Conservation (phyloP, 2,329 filamentous ascomycete species). For the Colletotrichum musae region DNA sequence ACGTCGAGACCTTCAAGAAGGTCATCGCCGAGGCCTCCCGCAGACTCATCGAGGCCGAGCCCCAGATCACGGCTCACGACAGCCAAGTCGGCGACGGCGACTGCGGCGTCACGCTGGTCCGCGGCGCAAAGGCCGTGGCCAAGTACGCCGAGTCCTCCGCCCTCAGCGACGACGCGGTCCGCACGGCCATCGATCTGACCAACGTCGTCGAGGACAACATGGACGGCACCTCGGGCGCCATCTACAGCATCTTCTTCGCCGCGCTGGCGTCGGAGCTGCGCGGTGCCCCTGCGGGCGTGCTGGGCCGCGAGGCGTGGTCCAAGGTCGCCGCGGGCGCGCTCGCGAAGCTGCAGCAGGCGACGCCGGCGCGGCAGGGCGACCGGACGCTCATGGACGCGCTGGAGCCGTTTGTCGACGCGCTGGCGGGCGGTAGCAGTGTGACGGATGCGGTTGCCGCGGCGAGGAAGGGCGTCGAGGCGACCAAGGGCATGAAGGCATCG, state of each 20-base stretch:
- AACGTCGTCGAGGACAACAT: constrained; percentile 76
- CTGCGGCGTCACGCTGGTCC: constrained; percentile 55
- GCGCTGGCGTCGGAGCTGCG: constrained; percentile 64
- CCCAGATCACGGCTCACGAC: constrained; percentile 49
- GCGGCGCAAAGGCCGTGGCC: constrained; percentile 69
- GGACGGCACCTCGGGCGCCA: constrained; percentile 83
- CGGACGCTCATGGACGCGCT: constrained; percentile 81
- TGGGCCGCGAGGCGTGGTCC: constrained; percentile 17
- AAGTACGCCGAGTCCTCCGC: constrained; percentile 70
- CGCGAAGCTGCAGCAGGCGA: constrained; percentile 63
- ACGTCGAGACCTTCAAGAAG: constrained; percentile 24
- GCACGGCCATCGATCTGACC: constrained; percentile 43
- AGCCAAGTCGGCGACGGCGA: constrained; percentile 53
- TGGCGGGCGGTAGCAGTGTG: constrained; percentile 68
- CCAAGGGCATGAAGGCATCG: constrained; percentile 81
- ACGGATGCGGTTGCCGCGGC: constrained; percentile 67
- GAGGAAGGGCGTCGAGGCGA: constrained; percentile 74
- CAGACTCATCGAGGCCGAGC: constrained; percentile 57
- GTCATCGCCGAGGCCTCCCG: constrained; percentile 22
- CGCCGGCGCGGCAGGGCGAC: constrained; percentile 79
- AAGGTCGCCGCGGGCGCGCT: constrained; percentile 20
- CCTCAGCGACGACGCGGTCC: constrained; percentile 52
- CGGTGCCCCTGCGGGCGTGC: neutral
- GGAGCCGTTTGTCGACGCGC: constrained; percentile 75
- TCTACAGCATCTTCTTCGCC: constrained; percentile 84